Base-by-base conservation (phyloP, 2,329 filamentous ascomycete species). In the Sporothrix protearum region DNA sequence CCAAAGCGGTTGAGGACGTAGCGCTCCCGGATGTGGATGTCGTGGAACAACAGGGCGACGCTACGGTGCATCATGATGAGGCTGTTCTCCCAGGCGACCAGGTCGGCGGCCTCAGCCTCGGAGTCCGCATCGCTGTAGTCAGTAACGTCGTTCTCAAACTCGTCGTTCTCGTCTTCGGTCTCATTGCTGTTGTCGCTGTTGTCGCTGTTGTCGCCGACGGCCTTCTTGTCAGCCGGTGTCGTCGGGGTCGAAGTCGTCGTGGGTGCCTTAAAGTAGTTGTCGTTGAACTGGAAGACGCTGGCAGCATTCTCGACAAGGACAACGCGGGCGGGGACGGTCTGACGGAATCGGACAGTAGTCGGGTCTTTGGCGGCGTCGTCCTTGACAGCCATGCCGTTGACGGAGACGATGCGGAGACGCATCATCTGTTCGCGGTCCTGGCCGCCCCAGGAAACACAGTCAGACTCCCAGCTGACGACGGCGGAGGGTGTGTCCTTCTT, bases 261-360 rank as follows among this genome's bases (percentile, higher is more conserved):
- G 1, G 25, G 25, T 3, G 63, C 22, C 28, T 47, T 51, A 42
- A 74, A 69, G 61, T 70, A 30, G 36, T 25, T 16, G 68, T 66
- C 69, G 68, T 73, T 39, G 45, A 74, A 71, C 73, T 73, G 70
- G 73, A 76, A 72, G 70, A 81, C 75, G n/a, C 79, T 79, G 25
- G 78, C 79, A 25, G 81, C 79, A 4, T 81, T 81, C 61, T 83
- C 80, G 70, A 86, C 78, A 9, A 81, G 79, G 45, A 82, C 77
- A 39, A 87, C 80, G 61, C 80, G 78, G 25, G 81, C 78, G 0
- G 84, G 82, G 1, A 77, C 75, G 6, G 80, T 81, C 75, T 87
- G 85, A 74, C 80, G 81, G 76, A 87, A 86, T 19, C 81, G 79
- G 71, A 83, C 76, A 25, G 79, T 80, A 71, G 86, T 83, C 8